These are phyloP conservation scores for Stipa capillata DNA, from an alignment of 176 grass and related monocot genomes.

Conservation along the genomic window DNA sequence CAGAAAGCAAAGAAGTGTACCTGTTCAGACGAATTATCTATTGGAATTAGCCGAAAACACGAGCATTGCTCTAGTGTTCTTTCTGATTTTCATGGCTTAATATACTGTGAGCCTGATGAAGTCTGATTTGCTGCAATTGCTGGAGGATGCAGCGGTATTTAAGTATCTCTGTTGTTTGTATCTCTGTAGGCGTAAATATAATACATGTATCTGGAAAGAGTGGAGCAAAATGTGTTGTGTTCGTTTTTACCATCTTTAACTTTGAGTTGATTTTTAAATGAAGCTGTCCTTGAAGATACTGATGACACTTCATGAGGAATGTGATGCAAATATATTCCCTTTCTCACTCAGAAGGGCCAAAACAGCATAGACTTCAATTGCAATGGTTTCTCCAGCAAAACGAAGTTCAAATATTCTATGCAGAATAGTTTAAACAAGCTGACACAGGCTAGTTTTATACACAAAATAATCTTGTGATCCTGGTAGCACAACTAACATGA, in stretches of 20 bases:
- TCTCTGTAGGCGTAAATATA: conserved; percentile 14
- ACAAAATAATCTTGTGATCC: background rate
- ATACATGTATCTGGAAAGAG: background rate
- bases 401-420: background rate
- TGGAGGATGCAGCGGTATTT: background rate
- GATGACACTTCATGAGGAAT: background rate
- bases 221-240: conserved; percentile 1
- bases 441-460: too few relatives aligned
- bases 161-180: conserved; percentile 2
- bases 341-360: background rate
- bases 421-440: background rate
- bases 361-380: background rate
- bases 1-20: background rate
- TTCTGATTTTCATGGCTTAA: background rate
- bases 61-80: background rate
- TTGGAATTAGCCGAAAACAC: background rate
- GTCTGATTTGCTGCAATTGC: conserved; percentile 7
- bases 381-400: background rate
- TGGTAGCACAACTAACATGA: background rate
- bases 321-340: background rate
- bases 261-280: background rate
- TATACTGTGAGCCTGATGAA: background rate
- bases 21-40: background rate
- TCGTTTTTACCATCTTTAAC: background rate
- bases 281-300: background rate